Evolutionary conservation across 2,329 filamentous ascomycete genomes (phyloP).

Genomic region (Zymoseptoria passerinii): DNA sequence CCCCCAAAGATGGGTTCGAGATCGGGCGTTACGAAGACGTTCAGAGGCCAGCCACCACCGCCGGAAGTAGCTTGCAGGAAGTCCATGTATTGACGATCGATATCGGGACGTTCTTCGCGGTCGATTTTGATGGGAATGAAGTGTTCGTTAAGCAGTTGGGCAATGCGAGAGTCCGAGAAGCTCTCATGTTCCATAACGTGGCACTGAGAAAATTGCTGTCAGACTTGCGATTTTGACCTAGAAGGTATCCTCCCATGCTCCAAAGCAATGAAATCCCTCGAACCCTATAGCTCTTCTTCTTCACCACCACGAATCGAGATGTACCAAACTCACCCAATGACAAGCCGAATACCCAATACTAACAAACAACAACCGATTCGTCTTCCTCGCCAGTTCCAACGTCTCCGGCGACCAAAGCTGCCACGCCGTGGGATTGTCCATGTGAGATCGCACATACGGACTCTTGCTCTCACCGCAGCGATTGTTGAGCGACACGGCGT

Average conservation of each 20-base stretch:
- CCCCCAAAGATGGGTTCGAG: conserved; percentile 92
- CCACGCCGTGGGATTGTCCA: conserved; percentile 80
- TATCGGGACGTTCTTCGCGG: conserved; percentile 84
- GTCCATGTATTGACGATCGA: conserved; percentile 97
- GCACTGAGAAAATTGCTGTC: conserved; percentile 25
- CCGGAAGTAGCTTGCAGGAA: conserved; percentile 91
- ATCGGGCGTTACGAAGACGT: conserved; percentile 91
- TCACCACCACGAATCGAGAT: not conserved
- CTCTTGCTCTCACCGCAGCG: conserved; percentile 54
- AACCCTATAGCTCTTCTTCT: not conserved
- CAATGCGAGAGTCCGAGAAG: conserved; percentile 75
- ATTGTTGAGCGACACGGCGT: conserved; percentile 36
- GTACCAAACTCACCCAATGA: conserved; percentile 52
- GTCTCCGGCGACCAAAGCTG: conserved; percentile 76
- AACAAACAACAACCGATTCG: conserved; percentile 85
- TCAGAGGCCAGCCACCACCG: conserved; percentile 86
- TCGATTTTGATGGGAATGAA: conserved; percentile 93
- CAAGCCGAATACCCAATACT: conserved; percentile 94
- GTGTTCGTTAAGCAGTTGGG: conserved; percentile 69
- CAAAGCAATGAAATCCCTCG: too few relatives aligned
- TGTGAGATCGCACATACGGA: conserved; percentile 64
- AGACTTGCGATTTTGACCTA: not conserved
- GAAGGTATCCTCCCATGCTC: not conserved
- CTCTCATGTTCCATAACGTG: conserved; percentile 91
- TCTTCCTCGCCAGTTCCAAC: conserved; percentile 64